Base-by-base conservation (phyloP, 2,329 filamentous ascomycete species). In the Zymoseptoria ardabiliae region DNA sequence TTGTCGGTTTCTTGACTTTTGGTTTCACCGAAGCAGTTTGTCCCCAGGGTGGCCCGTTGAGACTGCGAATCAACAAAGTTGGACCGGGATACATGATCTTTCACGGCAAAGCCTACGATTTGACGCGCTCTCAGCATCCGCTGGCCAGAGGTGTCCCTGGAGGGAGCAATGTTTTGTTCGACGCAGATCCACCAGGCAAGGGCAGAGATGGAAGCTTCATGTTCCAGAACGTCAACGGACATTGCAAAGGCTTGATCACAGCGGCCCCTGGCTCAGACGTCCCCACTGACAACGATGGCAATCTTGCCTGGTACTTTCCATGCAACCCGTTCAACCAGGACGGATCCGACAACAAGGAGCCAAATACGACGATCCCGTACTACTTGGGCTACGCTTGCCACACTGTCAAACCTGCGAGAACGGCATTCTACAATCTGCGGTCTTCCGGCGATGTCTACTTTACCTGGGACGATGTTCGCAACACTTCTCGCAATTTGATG, bases 221-320 rank as follows among this genome's bases (percentile, higher is more conserved):
- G 70, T 99, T 99, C 77, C 94, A 99, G 73, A 96, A 97, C 66
- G 94, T 99, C 74, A 99, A 99, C 68, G 95, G 94, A 53, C 89
- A 89, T 63, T 99, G 94, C 82, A 99, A 97, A 77, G 89, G 83
- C 9, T 76, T 97, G 58, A 96, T 99, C 71, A 96, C 85, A 0
- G 75, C 81, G 7, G 84, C 88, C 1, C 72, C 81, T 1, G 79
- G 79, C 58, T 95, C 92, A 0, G 87, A 91, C 67, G 85, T 99
- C 8, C 91, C 92, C 1, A 89, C 88, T 5, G 87, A 96, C 71
- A 76, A 74, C 23, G 77, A 86, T 56, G 85, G 83, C 6, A 86
- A 96, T 59, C 77, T 99, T 62, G 94, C 88, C 1, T 99, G 94
- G 93, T 99, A 99, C 73, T 97, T 97, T 72, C 94, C 94, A 2